Evolutionary conservation across 768 basidiomycete species (phyloP), one percentile per base, ranked within the genome.

Genomic region (Myochromella boudieri): DNA sequence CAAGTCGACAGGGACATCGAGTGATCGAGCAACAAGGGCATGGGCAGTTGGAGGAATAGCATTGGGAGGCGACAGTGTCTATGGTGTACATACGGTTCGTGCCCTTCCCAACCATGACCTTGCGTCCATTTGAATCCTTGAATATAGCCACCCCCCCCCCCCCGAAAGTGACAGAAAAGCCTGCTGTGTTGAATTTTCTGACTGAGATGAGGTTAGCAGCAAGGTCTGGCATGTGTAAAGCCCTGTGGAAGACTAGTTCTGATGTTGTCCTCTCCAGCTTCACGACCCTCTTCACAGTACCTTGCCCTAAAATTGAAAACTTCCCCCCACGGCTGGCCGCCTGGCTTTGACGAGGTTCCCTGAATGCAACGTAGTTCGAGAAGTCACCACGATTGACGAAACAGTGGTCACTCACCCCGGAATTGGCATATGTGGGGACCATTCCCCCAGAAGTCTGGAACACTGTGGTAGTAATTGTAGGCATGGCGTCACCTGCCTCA

Each of bases 1-100:
- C 18, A 65, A 26, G 29, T 55, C 51, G 0, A 46, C 50, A 1
- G 60, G 58, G 2, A 18, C 55, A 42, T 6, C 53, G 44, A 10
- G 53, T 4, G 58, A 61, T 4, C 43, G 21, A 4, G 47, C 41
- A 4, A 52, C 37, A 3, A 54, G 42, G 4, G 51, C 57, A 1
- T 37, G 28, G 1, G 41, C 12, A 14, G 37, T 31, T 7, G 41
- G 25, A 2, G 27, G 4, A 3, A 33, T 9, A 17, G 20, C 21
- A 1, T n/a, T 8, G 27, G 46, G n/a, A n/a, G n/a, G n/a, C n/a
- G n/a, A n/a, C 9, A 14, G 15, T 24, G 12, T 38, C 21, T 3
- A 47, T 21, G 4, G 22, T 31, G 21, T 47, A 47, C 39, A 47
- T 40, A 10, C 46, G 6, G 9, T 28, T 40, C 14, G 8, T 7